Percentiles rank a stretch among this genome's conserved stretches.
Evolutionary conservation across 305 asterid species (phyloP).

Genomic region (Rubia balearica): DNA sequence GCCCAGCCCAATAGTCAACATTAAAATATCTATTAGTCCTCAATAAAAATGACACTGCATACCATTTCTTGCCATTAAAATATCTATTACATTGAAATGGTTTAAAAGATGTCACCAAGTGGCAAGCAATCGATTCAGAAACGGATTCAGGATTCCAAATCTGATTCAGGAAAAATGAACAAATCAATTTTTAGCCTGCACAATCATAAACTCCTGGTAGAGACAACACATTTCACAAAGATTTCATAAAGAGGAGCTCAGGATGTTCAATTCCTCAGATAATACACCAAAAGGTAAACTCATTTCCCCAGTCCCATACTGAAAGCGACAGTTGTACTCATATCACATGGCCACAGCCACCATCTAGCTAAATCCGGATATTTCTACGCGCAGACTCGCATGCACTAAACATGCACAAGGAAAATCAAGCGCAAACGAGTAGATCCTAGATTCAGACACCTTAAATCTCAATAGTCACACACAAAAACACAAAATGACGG

Average conservation of each 20-base stretch:
- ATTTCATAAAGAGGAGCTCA: background rate
- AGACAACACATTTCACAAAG: background rate
- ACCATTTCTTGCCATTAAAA: background rate
- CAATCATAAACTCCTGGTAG: background rate
- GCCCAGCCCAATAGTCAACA: background rate
- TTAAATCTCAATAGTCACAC: background rate
- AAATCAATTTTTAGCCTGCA: background rate
- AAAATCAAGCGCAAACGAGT: background rate
- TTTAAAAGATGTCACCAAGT: background rate
- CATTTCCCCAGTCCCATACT: background rate
- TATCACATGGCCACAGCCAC: background rate
- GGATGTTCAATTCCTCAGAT: background rate
- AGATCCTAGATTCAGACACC: constrained; percentile 15
- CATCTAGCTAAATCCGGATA: background rate
- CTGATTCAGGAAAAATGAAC: background rate
- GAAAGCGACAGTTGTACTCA: background rate
- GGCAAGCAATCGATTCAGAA: background rate
- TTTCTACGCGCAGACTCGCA: background rate
- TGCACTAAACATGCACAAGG: constrained; percentile 14
- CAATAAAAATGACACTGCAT: background rate
- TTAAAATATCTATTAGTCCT: background rate
- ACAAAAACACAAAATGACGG: background rate
- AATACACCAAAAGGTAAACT: background rate
- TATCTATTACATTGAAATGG: background rate
- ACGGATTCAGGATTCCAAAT: background rate